These are phyloP conservation scores for Ogataea ganodermae DNA, from an alignment of 805 yeast species.

Conservation along the genomic window DNA sequence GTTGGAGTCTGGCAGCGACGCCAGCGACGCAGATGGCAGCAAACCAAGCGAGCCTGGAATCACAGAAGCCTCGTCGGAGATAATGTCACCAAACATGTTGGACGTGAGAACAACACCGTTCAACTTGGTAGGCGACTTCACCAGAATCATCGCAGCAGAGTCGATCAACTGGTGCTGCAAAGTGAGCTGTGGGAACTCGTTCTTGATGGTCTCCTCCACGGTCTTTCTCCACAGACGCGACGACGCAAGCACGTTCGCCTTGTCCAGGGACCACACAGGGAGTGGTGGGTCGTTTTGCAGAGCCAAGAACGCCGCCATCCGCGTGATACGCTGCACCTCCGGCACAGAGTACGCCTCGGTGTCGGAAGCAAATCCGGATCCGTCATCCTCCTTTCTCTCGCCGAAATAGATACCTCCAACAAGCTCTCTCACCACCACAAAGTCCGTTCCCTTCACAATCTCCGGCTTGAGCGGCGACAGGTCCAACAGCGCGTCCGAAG, in stretches of 20 bases:
- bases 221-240: conserved; percentile 96
- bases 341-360: conserved; percentile 89
- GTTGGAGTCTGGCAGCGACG: conserved; percentile 95
- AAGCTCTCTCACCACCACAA: conserved; percentile 91
- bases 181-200: conserved; percentile 87
- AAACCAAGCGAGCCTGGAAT: conserved; percentile 97
- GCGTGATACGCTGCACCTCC: conserved; percentile 92
- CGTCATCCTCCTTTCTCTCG: conserved; percentile 89
- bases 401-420: conserved; percentile 99
- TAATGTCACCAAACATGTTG: conserved; percentile 98
- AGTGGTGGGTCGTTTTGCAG: conserved; percentile 90
- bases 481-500: conserved; percentile 76
- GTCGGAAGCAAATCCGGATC: conserved; percentile 85
- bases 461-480: conserved; percentile 87
- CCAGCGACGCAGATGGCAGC: conserved; percentile 93
- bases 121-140: conserved; percentile 85
- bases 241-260: conserved; percentile 96
- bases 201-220: conserved; percentile 77
- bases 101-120: conserved; percentile 92
- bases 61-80: conserved; percentile 96
- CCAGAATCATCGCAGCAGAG: conserved; percentile 97
- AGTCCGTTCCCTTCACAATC: conserved; percentile 86
- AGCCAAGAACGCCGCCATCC: conserved; percentile 98
- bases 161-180: conserved; percentile 95
- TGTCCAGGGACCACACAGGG: conserved; percentile 95